Evolutionary conservation across 2,329 filamentous ascomycete genomes (phyloP).

Genomic region (Meredithiella fracta): DNA sequence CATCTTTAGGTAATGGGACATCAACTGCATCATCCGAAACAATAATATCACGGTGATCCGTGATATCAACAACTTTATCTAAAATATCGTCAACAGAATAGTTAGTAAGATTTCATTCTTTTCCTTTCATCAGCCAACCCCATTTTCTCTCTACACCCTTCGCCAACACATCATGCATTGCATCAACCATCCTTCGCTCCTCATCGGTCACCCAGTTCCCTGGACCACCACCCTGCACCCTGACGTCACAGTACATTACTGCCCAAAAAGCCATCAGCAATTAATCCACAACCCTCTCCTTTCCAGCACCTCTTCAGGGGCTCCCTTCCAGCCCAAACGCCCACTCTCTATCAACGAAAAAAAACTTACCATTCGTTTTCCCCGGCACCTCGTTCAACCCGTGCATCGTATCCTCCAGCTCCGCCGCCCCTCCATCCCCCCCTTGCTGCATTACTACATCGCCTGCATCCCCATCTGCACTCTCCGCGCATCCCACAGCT

Average conservation of each 20-base stretch:
- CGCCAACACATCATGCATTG: slow-evolving; percentile 8
- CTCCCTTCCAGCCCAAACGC: not conserved
- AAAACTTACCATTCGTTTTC: slow-evolving; percentile 9
- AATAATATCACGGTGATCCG: not conserved
- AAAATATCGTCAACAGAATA: not conserved
- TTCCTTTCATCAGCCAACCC: not conserved
- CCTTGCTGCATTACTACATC: not conserved
- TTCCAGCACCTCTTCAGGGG: not conserved
- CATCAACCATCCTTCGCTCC: not conserved
- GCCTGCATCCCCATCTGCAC: not conserved
- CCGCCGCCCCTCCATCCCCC: not conserved
- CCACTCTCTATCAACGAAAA: not conserved
- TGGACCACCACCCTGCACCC: not conserved
- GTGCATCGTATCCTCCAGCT: not conserved
- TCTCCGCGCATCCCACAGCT: not conserved
- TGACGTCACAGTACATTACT: slow-evolving; percentile 8
- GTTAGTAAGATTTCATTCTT: not conserved
- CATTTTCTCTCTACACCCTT: not conserved
- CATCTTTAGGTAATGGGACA: not conserved
- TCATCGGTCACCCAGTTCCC: not conserved
- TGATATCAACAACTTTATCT: not conserved
- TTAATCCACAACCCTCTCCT: not conserved
- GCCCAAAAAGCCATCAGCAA: not conserved
- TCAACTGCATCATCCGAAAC: not conserved
- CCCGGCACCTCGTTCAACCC: not conserved